Evolutionary conservation across 2,329 filamentous ascomycete genomes (phyloP).

Genomic region (Fusarium sp.): DNA sequence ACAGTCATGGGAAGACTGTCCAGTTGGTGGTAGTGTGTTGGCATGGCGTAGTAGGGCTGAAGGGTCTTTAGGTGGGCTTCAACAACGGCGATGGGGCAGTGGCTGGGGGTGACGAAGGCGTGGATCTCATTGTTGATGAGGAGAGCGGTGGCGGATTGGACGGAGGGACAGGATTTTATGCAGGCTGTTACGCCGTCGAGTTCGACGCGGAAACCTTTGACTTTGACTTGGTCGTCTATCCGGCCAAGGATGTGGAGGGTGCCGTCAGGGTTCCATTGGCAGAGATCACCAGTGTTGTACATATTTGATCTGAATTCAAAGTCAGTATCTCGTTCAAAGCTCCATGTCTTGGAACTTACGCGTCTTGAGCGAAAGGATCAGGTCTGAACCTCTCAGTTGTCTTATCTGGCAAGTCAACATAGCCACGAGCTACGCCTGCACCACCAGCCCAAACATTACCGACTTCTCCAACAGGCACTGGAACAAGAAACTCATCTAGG

Average conservation of each 20-base stretch:
- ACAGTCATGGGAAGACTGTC: slow-evolving; percentile 58
- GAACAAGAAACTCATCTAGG: slow-evolving; percentile 56
- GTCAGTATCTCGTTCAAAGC: background rate
- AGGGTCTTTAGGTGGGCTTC: slow-evolving; percentile 51
- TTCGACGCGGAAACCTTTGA: slow-evolving; percentile 70
- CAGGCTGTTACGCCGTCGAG: slow-evolving; percentile 64
- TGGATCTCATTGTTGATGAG: slow-evolving; percentile 58
- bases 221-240: slow-evolving; percentile 68
- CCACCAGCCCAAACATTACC: slow-evolving; percentile 67
- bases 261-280: slow-evolving; percentile 62
- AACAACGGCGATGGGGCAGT: slow-evolving; percentile 49
- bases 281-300: slow-evolving; percentile 70
- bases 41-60: slow-evolving; percentile 65
- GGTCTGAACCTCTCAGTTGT: slow-evolving; percentile 59
- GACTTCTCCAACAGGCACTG: slow-evolving; percentile 56
- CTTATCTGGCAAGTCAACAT: slow-evolving; percentile 61
- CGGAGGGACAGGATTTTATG: slow-evolving; percentile 54
- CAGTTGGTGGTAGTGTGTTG: slow-evolving; percentile 55
- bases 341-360: slow-evolving; percentile 45
- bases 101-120: slow-evolving; percentile 56
- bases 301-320: slow-evolving; percentile 48
- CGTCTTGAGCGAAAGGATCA: slow-evolving; percentile 61
- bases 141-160: slow-evolving; percentile 58
- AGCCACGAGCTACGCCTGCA: slow-evolving; percentile 61
- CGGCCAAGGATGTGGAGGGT: slow-evolving; percentile 65